Evolutionary conservation across 78 protist species (phyloP), one percentile per base, ranked within the genome.

Genomic region (Trichosphaerium sp.): DNA sequence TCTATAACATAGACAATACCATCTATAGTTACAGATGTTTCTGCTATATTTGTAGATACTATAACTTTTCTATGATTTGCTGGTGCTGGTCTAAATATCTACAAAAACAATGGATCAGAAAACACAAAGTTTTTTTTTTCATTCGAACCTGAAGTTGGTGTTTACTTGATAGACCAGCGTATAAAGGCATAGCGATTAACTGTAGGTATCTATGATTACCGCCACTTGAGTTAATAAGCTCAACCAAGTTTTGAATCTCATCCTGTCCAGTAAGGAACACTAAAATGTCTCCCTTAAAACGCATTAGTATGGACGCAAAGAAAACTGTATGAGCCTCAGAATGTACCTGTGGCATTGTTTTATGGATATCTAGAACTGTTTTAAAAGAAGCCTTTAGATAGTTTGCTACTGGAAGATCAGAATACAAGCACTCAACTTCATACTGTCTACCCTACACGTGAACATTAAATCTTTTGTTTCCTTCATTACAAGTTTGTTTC

Each of bases 201-300:
- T 40, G n/a, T 40, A 40, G 62, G 23, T 6, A 2, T 5, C 64
- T 6, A n/a, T 3, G 23, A 10, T 32, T 26, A 11, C 1, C 25
- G n/a, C 1, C 58, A n/a, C n/a, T n/a, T n/a, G n/a, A n/a, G n/a
- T n/a, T n/a, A n/a, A 18, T n/a, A n/a, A n/a, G n/a, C n/a, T n/a
- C n/a, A 11, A 14, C 23, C 3, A 56, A 40, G 14, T 5, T 55
- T 41, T 62, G 82, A 29, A 80, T 65, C 18, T 79, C 88, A 18
- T 75, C 81, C 54, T 74, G 77, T 2, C 87, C 80, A 1, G 98
- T 90, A 18, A 94, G 75, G 32, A 94, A 94, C 21, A 78, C 88
- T 5, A 94, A 71, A 1, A 94, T 58, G 55, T 94, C 98, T 0
- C 98, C 98, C n/a, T n/a, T n/a, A n/a, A n/a, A n/a, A n/a, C n/a